Percentiles rank a stretch among this genome's conserved stretches.
Evolutionary conservation across 1,139 yeast species (phyloP).

Genomic region (Magnusiomyces paraingens): DNA sequence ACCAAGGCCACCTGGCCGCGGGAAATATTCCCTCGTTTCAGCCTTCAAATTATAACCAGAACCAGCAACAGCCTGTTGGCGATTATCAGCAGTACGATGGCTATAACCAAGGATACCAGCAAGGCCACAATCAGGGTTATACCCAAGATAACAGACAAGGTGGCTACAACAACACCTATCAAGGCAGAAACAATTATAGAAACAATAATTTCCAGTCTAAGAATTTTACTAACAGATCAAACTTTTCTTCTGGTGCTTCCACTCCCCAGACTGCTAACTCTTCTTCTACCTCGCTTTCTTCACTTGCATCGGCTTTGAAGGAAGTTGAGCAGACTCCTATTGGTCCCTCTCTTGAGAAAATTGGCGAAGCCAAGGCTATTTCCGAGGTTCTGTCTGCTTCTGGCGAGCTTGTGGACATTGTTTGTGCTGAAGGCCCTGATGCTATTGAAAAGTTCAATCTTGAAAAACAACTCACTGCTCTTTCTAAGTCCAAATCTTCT

Average conservation of each 20-base stretch:
- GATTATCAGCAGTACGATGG: too few relatives aligned
- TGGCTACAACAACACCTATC: constrained; percentile 1
- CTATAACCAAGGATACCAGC: too few relatives aligned
- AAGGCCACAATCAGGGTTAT: too few relatives aligned
- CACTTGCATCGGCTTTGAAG: constrained; percentile 64
- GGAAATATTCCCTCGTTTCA: constrained; percentile 3
- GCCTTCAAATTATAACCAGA: constrained; percentile 3
- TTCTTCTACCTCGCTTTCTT: constrained; percentile 64
- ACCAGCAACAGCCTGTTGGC: not conserved
- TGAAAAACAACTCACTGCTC: constrained; percentile 52
- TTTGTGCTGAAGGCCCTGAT: constrained; percentile 43
- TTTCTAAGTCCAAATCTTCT: constrained; percentile 68
- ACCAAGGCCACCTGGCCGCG: constrained; percentile 4
- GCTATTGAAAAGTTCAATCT: constrained; percentile 62
- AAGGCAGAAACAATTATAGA: constrained; percentile 6
- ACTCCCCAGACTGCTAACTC: constrained; percentile 22
- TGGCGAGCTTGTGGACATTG: constrained; percentile 46
- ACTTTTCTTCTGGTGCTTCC: constrained; percentile 9
- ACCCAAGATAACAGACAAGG: not conserved
- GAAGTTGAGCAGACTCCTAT: constrained; percentile 67
- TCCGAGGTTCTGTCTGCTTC: constrained; percentile 62
- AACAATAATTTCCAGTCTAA: not conserved
- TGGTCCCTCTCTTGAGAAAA: constrained; percentile 48
- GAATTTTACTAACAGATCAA: constrained; percentile 1
- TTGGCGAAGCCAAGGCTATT: constrained; percentile 53